Percentiles rank a stretch among this genome's conserved stretches.
Conservation (phyloP, 345 rosid species). For the Clausena lansium region DNA sequence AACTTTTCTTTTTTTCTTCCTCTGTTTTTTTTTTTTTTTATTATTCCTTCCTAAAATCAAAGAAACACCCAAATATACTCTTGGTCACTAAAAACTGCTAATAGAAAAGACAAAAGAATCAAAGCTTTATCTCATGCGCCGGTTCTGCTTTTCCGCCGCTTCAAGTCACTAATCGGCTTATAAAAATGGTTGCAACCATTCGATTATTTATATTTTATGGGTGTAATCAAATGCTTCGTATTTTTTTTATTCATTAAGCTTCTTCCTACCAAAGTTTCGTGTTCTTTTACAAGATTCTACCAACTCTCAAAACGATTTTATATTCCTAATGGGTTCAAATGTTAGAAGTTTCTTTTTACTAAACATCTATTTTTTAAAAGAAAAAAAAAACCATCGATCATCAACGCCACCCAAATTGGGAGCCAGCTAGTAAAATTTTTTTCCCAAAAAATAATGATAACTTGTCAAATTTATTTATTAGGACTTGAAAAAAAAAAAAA, state of each 20-base stretch:
- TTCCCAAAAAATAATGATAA: neutral
- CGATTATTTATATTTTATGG: too few relatives aligned
- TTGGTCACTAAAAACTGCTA: neutral
- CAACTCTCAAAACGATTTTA: neutral
- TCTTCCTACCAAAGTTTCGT: neutral
- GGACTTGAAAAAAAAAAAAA: too few relatives aligned
- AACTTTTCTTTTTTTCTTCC: too few relatives aligned
- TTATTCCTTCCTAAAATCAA: too few relatives aligned
- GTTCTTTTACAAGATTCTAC: neutral
- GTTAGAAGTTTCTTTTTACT: neutral
- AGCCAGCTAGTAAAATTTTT: constrained; percentile 23
- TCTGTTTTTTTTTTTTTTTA: too few relatives aligned
- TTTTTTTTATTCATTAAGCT: neutral
- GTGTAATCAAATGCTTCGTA: too few relatives aligned
- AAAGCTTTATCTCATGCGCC: constrained; percentile 18
- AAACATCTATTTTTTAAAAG: neutral
- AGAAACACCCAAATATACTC: neutral
- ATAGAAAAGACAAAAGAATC: neutral
- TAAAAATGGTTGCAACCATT: neutral
- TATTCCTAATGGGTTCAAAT: neutral
- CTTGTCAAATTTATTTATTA: neutral
- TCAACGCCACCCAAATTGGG: neutral
- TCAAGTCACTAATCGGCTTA: neutral
- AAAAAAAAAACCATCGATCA: neutral
- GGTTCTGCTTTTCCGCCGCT: constrained; percentile 19